A percentile compares a stretch with the other conserved stretches of the same genome.
Evolutionary conservation across 116 monocot species (phyloP).

Genomic region (Papilionanthe hybrid): DNA sequence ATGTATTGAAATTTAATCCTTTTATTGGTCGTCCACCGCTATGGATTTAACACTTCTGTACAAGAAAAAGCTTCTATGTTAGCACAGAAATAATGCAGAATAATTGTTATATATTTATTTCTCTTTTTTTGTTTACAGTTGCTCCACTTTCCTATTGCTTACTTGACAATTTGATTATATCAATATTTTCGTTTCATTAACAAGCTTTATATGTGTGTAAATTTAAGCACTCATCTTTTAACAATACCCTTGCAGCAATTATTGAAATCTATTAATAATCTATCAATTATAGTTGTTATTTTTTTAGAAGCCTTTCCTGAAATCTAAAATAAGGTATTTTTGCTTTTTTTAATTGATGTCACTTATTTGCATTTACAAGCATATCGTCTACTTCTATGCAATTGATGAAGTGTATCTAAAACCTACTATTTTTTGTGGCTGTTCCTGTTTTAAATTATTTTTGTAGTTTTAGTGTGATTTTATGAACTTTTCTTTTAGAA

Average conservation of each 20-base stretch:
- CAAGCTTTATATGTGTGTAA: neutral
- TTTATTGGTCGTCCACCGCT: neutral
- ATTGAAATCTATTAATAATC: neutral
- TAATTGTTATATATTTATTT: constrained; percentile 1
- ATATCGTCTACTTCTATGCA: neutral
- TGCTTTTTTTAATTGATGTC: neutral
- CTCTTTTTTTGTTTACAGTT: neutral
- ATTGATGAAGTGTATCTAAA: neutral
- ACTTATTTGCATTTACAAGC: neutral
- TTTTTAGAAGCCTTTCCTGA: neutral
- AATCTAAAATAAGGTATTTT: neutral
- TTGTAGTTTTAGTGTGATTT: neutral
- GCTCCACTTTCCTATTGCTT: neutral
- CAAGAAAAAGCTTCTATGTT: neutral
- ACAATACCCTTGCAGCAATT: neutral
- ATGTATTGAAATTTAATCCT: neutral
- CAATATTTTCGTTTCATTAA: neutral
- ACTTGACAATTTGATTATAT: neutral
- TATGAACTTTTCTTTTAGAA: neutral
- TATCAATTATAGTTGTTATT: neutral
- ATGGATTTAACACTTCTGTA: neutral
- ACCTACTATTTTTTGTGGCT: neutral
- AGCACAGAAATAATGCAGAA: neutral
- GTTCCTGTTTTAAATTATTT: neutral
- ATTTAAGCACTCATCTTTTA: neutral